Evolutionary conservation across 1,284 basidiomycete genomes (phyloP), one percentile per base, ranked within the genome.

Genomic region (Mycosarcoma maydis): DNA sequence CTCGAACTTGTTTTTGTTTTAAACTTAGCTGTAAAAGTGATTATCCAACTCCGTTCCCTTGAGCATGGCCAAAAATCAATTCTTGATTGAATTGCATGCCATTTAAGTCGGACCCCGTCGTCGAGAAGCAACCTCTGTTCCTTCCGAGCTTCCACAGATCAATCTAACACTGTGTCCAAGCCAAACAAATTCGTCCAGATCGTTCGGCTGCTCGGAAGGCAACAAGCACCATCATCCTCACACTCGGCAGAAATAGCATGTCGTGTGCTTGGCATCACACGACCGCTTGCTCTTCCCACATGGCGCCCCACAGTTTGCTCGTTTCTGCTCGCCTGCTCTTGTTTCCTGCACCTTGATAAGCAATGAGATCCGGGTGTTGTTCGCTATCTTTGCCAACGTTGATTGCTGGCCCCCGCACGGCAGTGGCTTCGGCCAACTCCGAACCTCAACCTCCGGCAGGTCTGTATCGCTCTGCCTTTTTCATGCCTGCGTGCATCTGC

Each of bases 241-340:
- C 40, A 22, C 7, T 7, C 19, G 30, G 30, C 59, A 47, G 36
- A 16, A 30, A 49, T 40, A 49, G n/a, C n/a, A n/a, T n/a, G n/a
- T 20, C 17, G 10, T 34, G 16, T n/a, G 10, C 30, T 24, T 54
- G 40, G 24, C 30, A 37, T 29, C 33, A 16, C n/a, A 34, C 33
- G 33, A 34, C 33, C 3, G 6, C 22, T 38, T 30, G 29, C 22
- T 30, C 20, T 39, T 29, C 33, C 52, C 53, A 62, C 58, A 58
- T 61, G 65, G 65, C 58, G 54, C 58, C 58, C 65, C 65, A 27
- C 65, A 61, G 44, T 68, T 39, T 37, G 33, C 27, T n/a, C n/a
- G n/a, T n/a, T n/a, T n/a, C n/a, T n/a, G n/a, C n/a, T n/a, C n/a
- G n/a, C n/a, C n/a, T n/a, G 41, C 40, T 29, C 27, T 20, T 19